These are phyloP conservation scores for Pseudocohnilembus persalinus DNA, from an alignment of 169 alveolate genomes.

Conservation along the genomic window DNA sequence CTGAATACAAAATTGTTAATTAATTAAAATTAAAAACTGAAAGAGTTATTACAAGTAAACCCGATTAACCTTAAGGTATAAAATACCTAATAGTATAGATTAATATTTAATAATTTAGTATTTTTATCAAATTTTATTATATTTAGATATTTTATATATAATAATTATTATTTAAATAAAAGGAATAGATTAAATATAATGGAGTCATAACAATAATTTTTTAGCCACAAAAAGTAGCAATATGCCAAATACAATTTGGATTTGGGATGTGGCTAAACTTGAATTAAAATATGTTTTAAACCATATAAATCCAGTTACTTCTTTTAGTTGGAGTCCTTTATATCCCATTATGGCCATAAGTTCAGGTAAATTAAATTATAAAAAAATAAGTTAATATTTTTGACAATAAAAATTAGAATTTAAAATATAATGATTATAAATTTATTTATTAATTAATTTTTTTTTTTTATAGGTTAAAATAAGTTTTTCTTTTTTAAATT, in stretches of 20 bases:
- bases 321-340: constrained; percentile 52
- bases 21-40: neutral
- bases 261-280: constrained; percentile 71
- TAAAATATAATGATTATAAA: neutral
- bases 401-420: too few relatives aligned
- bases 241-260: constrained; percentile 57
- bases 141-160: neutral
- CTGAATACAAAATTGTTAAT: neutral
- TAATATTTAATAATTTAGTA: too few relatives aligned
- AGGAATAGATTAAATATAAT: constrained; percentile 51
- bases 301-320: constrained; percentile 54
- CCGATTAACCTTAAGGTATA: neutral
- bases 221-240: constrained; percentile 67
- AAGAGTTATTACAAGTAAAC: neutral
- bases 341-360: constrained; percentile 53
- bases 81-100: too few relatives aligned
- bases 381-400: too few relatives aligned
- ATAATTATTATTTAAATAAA: constrained; percentile 28
- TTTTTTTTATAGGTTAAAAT: too few relatives aligned
- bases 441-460: neutral
- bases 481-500: too few relatives aligned
- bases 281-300: constrained; percentile 47
- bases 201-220: constrained; percentile 61
- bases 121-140: neutral
- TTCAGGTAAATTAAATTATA: too few relatives aligned